These are phyloP conservation scores for Xylariaceae sp. DNA, from an alignment of 2,329 filamentous ascomycete genomes.

Conservation along the genomic window DNA sequence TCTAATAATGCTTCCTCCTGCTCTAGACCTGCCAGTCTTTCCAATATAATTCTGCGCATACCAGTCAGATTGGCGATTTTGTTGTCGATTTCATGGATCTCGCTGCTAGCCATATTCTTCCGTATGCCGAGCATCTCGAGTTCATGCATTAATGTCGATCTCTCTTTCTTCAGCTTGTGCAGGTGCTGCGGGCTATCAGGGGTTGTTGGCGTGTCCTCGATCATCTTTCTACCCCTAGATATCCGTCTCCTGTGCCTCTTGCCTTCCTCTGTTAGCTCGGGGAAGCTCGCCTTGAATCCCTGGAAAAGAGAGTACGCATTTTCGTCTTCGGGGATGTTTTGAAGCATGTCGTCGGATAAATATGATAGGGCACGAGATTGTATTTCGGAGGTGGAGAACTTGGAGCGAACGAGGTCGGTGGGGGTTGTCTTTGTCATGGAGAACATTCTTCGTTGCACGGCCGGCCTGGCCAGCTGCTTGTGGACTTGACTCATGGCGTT, in stretches of 20 bases:
- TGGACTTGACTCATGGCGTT: constrained; percentile 88
- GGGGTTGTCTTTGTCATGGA: constrained; percentile 89
- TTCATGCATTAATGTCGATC: constrained; percentile 78
- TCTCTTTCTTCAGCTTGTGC: constrained; percentile 78
- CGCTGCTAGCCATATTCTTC: constrained; percentile 96
- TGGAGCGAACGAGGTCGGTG: constrained; percentile 91
- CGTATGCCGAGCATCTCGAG: constrained; percentile 90
- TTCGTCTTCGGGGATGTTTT: constrained; percentile 84
- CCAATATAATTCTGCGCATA: constrained; percentile 91
- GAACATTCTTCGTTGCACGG: constrained; percentile 87
- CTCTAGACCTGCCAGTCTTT: constrained; percentile 83
- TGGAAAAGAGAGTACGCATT: constrained; percentile 94
- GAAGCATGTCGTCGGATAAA: constrained; percentile 86
- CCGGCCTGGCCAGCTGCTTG: constrained; percentile 83
- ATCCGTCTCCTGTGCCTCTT: constrained; percentile 74
- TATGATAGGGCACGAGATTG: constrained; percentile 90
- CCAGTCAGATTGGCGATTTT: constrained; percentile 92
- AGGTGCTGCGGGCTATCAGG: constrained; percentile 69
- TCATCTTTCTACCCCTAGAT: constrained; percentile 76
- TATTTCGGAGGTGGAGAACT: constrained; percentile 88
- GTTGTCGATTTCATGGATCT: constrained; percentile 95
- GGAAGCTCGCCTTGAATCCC: constrained; percentile 90
- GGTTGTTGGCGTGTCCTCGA: constrained; percentile 66
- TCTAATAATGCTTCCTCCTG: constrained; percentile 90
- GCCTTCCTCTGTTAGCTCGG: constrained; percentile 70